phyloP scores from a whole-genome alignment of 257 asterid genomes.

The Linaria vulgaris region DNA sequence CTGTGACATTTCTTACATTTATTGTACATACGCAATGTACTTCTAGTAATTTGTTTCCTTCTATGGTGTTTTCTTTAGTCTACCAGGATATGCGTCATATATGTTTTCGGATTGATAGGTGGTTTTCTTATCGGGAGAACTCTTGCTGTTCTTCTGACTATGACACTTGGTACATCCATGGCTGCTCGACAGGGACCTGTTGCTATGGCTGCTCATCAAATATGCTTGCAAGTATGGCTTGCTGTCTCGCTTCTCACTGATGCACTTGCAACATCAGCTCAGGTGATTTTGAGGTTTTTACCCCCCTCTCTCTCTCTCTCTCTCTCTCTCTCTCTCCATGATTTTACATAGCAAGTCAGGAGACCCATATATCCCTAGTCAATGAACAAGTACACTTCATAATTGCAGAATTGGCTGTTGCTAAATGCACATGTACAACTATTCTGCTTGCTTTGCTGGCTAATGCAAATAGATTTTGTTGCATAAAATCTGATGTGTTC shows the following conservation, averaged over 20 bases:
- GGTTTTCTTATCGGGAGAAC: constrained; percentile 94
- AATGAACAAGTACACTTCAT: too few species aligned
- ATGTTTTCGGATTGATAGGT: constrained; percentile 45
- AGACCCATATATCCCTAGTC: too few species aligned
- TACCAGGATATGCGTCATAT: not conserved
- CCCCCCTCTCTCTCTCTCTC: constrained; percentile 8
- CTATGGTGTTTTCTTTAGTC: not conserved
- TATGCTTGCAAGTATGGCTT: constrained; percentile 93
- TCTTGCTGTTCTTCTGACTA: constrained; percentile 77
- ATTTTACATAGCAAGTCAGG: too few species aligned
- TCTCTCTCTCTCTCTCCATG: not conserved
- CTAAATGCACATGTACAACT: too few species aligned
- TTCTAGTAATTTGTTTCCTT: not conserved
- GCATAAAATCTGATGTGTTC: not conserved
- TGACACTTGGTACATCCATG: constrained; percentile 91
- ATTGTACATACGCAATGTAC: too few species aligned
- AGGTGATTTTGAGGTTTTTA: constrained; percentile 45
- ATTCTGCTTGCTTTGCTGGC: constrained; percentile 8
- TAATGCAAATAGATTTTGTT: not conserved
- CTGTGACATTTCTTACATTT: not conserved
- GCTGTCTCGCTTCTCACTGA: constrained; percentile 94
- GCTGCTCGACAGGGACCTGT: constrained; percentile 97
- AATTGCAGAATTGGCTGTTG: too few species aligned
- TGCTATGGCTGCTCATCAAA: constrained; percentile 97
- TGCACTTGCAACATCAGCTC: constrained; percentile 88